Base-by-base conservation (phyloP, 177 flowering plant species). In the Vitis hybrid region DNA sequence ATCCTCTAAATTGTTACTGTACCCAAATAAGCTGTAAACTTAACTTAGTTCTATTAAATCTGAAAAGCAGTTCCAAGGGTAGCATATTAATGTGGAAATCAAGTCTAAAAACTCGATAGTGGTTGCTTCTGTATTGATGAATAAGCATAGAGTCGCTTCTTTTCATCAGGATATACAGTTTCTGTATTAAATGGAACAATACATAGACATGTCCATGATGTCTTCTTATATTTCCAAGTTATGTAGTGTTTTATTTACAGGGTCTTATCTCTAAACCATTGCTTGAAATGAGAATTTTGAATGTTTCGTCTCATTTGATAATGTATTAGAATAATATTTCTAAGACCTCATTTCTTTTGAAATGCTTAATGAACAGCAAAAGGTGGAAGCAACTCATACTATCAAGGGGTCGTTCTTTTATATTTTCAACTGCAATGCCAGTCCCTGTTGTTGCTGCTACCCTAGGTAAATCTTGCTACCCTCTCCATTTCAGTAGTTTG, bases 371-470 rank as follows among this genome's bases (percentile, higher is more conserved):
- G 67, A 76, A 72, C 93, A 93, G 98, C 87, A 89, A 89, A 83
- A 85, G 76, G 65, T 93, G 97, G 98, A 93, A 93, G 85, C 87
- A 83, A 66, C 85, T 93, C 33, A 80, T 95, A 51, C 91, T 85
- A 69, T 92, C 97, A 51, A 83, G 95, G 70, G 99, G 97, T 54
- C 96, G 96, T 15, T 86, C 98, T 19, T 92, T 90, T 71, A 93
- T 95, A 87, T 93, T 90, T 82, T 93, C 99, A 74, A 92, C 99
- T 59, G 71, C 98, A 62, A 62, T 85, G 57, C 93, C 97, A 14
- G 81, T 95, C 62, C 97, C 96, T 0, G 56, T 87, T 77, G 89
- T 81, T 76, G 97, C 98, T 65, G 97, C 98, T 75, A 97, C 97
- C 54, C 86, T 86, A 76, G 99, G 97, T 89, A 84, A 65, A 50